Base-by-base conservation (phyloP, 2,329 filamentous ascomycete genomes). In the Cordyceps fumosorosea region DNA sequence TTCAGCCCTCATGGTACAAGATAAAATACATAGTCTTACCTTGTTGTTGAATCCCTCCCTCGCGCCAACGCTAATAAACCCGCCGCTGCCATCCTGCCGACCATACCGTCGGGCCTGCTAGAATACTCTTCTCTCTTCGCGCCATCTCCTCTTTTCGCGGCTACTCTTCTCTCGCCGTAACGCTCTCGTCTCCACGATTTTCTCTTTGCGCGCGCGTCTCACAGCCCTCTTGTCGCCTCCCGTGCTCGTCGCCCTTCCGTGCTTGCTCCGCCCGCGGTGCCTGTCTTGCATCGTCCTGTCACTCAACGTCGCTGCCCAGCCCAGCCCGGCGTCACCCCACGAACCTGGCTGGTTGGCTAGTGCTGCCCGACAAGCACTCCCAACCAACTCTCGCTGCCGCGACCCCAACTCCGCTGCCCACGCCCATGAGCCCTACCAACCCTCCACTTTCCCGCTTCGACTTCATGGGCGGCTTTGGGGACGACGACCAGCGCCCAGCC, bases 381-480 rank as follows among this genome's bases (percentile, higher is more conserved):
- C 42, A 10, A 56, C 22, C 26, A 34, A 18, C 6, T 32, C 5
- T 48, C 2, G 20, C 42, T 42, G 54, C 42, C 2, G 45, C 54
- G 10, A 37, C 11, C 16, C 11, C 18, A 29, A 45, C 24, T 29
- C 37, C 16, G 29, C 50, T 7, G 42, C 50, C 58, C 18, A 42
- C 40, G 50, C 47, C 50, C 26, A 54, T 60, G 58, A 53, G 18
- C 42, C 29, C 18, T 22, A 32, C 22, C 12, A 34, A 34, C 18
- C n/a, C n/a, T 45, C n/a, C 34, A 20, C 50, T 18, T 42, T 47
- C 20, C 18, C 26, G 58, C 22, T 18, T 54, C 50, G 22, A 60
- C 58, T 48, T n/a, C 50, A 60, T 60, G 58, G 58, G 58, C 29
- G 50, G 44, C 42, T 53, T 57, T n/a, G 45, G 26, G 12, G 60